Evolutionary conservation across 176 grass and related monocot genomes (phyloP), one percentile per base, ranked within the genome.

Genomic region (Phragmites australis): DNA sequence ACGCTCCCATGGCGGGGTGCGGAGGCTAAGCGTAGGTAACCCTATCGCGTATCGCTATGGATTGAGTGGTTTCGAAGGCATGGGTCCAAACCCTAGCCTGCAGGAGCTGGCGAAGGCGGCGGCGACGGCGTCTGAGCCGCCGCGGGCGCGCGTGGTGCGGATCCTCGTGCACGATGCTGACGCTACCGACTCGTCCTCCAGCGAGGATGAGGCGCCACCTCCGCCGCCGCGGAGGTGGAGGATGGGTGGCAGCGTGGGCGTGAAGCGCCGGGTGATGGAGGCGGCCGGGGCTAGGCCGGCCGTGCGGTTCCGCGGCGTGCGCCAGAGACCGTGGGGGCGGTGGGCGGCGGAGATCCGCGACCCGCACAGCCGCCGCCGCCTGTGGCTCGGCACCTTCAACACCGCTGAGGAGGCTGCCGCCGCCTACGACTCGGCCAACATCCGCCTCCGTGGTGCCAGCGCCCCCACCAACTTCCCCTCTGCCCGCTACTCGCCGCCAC

Each of bases 301-400:
- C 30, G 79, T 39, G 34, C 69, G 84, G 32, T 97, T 90, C 82
- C 87, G 91, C 39, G 94, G 94, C 57, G 94, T 94, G 71, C 89
- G 91, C 23, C 85, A 54, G 34, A 82, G 94, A 54, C 87, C 91
- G 21, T 97, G 94, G 94, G 94, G 94, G 11, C 70, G 80, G 53
- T 97, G 85, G 78, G 91, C 82, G 6, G 91, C 94, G 15, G 94
- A 97, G 89, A 97, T 97, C 85, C 87, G 94, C 37, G 91, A 97
- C 82, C 91, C 91, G 13, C 59, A 72, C 82, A 50, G 27, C 69
- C 74, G 76, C 69, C 73, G 85, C 27, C 90, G 96, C 70, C 52
- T 99, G 70, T 99, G 96, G 96, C 96, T 99, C 1, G 96, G 96
- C 48, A 99, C 96, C n/a, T 95, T 89, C 61, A 70, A 93, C 63